These are phyloP conservation scores for Chlorella ohadii DNA, from an alignment of 139 green algal species.

Conservation along the genomic window DNA sequence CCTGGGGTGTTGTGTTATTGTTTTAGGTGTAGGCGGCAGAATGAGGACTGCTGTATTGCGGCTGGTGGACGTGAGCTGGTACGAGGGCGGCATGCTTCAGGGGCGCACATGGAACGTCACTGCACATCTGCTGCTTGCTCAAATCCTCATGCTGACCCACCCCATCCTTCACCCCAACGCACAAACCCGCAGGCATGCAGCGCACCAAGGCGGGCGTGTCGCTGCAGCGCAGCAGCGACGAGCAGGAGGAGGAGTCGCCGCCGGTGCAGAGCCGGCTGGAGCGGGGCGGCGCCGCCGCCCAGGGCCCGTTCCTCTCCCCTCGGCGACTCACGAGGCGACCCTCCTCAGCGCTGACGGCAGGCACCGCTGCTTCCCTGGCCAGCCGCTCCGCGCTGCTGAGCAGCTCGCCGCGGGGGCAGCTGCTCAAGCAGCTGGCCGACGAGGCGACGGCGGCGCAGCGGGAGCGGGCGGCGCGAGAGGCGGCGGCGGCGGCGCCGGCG, in stretches of 20 bases:
- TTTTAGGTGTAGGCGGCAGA: no score
- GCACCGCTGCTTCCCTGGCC: no score
- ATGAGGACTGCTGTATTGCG: no score
- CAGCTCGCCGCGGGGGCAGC: conserved; percentile 12
- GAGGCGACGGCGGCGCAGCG: conserved; percentile 28
- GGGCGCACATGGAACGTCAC: no score
- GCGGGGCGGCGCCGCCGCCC: background rate
- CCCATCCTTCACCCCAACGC: background rate
- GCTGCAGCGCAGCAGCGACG: conserved; percentile 22
- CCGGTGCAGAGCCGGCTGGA: background rate
- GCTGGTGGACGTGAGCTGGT: no score
- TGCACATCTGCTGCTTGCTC: no score
- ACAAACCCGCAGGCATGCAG: conserved; percentile 16
- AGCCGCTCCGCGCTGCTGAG: background rate
- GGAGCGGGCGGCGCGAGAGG: background rate
- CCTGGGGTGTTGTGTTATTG: background rate
- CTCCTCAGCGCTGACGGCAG: no score
- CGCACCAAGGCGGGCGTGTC: conserved; percentile 1
- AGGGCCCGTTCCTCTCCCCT: no score
- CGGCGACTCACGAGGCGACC: no score
- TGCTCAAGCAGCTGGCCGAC: conserved; percentile 25
- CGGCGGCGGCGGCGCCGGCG: background rate
- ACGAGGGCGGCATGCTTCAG: no score
- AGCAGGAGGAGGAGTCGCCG: background rate
- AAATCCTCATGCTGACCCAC: background rate